phyloP scores from a whole-genome alignment of 495 filamentous ascomycete species.

The Tuber umbilicatum region DNA sequence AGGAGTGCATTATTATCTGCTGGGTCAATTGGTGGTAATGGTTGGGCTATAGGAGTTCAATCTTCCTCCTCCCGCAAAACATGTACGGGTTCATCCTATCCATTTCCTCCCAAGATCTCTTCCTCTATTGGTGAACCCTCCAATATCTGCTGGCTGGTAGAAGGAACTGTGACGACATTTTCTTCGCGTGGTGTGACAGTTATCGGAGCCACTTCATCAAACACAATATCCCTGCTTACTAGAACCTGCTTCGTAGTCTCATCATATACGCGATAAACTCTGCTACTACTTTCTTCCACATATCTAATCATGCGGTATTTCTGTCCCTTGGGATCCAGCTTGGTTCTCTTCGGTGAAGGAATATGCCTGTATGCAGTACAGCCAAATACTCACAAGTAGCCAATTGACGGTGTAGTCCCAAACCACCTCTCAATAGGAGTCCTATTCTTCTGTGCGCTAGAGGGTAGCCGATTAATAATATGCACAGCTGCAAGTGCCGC shows the following conservation, averaged over 20 bases:
- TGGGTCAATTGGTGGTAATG: too few relatives aligned
- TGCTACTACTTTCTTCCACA: not conserved
- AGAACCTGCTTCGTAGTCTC: not conserved
- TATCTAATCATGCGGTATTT: not conserved
- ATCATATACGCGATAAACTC: not conserved
- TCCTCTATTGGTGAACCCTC: too few relatives aligned
- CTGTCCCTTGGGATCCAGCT: accelerated
- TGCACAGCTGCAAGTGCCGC: too few relatives aligned
- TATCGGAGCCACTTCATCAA: too few relatives aligned
- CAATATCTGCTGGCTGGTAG: too few relatives aligned
- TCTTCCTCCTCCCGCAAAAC: too few relatives aligned
- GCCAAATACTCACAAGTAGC: not conserved
- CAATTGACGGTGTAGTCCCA: not conserved
- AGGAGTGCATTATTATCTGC: too few relatives aligned
- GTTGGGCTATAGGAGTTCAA: too few relatives aligned
- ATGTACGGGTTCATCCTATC: too few relatives aligned
- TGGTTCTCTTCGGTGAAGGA: not conserved
- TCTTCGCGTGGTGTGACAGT: too few relatives aligned
- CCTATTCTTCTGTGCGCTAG: accelerated
- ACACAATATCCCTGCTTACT: not conserved
- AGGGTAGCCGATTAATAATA: not conserved
- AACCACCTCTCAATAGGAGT: not conserved
- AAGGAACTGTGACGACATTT: too few relatives aligned
- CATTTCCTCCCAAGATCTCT: too few relatives aligned
- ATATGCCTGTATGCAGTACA: not conserved